phyloP scores from a whole-genome alignment of 2,329 filamentous ascomycete genomes.

The Hymenoscyphus salicellus region DNA sequence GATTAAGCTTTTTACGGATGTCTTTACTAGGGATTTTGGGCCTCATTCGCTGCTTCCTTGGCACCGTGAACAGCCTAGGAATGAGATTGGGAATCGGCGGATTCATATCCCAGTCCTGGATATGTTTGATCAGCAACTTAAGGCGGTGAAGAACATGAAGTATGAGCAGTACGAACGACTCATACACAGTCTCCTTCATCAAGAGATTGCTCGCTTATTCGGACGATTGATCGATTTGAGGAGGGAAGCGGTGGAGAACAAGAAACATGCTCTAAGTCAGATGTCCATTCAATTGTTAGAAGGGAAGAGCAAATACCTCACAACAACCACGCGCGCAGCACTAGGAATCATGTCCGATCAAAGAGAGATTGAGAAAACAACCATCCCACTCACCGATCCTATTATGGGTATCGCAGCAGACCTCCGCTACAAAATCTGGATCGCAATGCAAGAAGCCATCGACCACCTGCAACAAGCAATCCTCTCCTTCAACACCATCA shows the following conservation, averaged over 20 bases:
- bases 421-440: conserved; percentile 12
- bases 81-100: background rate
- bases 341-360: conserved; percentile 5
- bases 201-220: conserved; percentile 6
- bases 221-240: conserved; percentile 4
- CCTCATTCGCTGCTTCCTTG: background rate
- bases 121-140: background rate
- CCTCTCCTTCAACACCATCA: background rate
- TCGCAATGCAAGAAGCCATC: conserved; percentile 13
- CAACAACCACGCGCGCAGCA: background rate
- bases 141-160: background rate
- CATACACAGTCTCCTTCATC: conserved; percentile 4
- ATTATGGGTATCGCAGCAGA: background rate
- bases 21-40: background rate
- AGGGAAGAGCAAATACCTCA: background rate
- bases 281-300: background rate
- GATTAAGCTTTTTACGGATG: background rate
- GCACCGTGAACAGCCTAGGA: conserved; percentile 2
- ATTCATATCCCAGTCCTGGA: background rate
- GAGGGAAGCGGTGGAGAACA: background rate
- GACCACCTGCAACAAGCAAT: background rate
- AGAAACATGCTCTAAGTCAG: background rate
- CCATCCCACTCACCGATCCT: conserved; percentile 4
- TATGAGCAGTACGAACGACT: conserved; percentile 9
- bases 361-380: conserved; percentile 3